phyloP scores from a whole-genome alignment of 768 basidiomycete species.

The Podaxis sp. region DNA sequence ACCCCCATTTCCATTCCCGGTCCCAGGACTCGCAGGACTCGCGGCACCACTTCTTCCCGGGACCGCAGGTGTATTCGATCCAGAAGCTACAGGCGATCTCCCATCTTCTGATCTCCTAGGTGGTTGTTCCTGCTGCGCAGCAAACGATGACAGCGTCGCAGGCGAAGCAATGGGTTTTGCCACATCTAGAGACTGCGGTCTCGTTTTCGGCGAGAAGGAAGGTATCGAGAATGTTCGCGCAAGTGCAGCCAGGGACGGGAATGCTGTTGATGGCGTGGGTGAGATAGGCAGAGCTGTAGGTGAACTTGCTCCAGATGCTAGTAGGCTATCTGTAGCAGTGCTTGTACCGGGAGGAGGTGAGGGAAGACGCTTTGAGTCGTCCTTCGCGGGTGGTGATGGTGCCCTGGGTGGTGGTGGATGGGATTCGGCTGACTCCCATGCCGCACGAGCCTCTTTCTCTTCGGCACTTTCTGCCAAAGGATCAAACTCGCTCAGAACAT shows the following conservation, averaged over 20 bases:
- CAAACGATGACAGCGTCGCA: slow-evolving; percentile 53
- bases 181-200: slow-evolving; percentile 63
- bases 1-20: slow-evolving; percentile 23
- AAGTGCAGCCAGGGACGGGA: slow-evolving; percentile 65
- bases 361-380: slow-evolving; percentile 15
- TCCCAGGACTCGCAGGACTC: slow-evolving; percentile 16
- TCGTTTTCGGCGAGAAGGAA: slow-evolving; percentile 41
- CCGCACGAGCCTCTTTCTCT: slow-evolving; percentile 59
- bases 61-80: slow-evolving; percentile 24
- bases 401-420: slow-evolving; percentile 48
- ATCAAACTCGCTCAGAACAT: slow-evolving; percentile 66
- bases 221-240: slow-evolving; percentile 66
- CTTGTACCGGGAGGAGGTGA: not conserved
- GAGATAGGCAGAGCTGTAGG: slow-evolving; percentile 24
- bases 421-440: slow-evolving; percentile 62
- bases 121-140: slow-evolving; percentile 41
- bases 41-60: slow-evolving; percentile 2
- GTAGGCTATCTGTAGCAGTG: slow-evolving; percentile 18
- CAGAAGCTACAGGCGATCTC: slow-evolving; percentile 20
- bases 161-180: slow-evolving; percentile 59
- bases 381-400: slow-evolving; percentile 37
- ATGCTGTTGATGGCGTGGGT: slow-evolving; percentile 40
- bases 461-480: slow-evolving; percentile 54
- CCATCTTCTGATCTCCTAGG: slow-evolving; percentile 18
- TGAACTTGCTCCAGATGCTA: slow-evolving; percentile 15